Conservation (phyloP, 768 basidiomycete species). For the Naganishia antarctica region DNA sequence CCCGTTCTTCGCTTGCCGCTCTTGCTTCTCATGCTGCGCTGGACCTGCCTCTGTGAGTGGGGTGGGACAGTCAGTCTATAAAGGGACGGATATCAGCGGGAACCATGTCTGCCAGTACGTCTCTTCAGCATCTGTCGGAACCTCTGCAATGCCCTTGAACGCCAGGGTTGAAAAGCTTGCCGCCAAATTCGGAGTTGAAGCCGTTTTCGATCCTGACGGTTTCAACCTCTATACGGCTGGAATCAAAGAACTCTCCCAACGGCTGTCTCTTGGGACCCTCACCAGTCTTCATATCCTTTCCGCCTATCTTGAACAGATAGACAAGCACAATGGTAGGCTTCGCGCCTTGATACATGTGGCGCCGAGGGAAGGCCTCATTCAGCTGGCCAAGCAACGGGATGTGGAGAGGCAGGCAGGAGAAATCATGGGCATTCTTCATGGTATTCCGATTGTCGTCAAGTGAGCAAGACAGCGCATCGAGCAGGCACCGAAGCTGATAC, state of each 20-base stretch:
- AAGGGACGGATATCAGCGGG: no score
- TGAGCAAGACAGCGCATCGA: not conserved
- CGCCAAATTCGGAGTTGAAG: no score
- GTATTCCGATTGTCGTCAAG: conserved; percentile 19
- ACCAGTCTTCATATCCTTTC: conserved; percentile 7
- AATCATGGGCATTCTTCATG: not conserved
- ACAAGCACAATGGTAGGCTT: conserved; percentile 19
- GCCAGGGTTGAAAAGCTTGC: no score
- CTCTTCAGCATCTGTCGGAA: no score
- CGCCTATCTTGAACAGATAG: conserved; percentile 28
- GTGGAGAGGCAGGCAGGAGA: not conserved
- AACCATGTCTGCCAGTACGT: no score
- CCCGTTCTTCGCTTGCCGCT: no score
- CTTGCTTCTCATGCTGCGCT: no score
- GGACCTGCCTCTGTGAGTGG: no score
- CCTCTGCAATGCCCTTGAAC: no score
- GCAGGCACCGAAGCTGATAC: not conserved
- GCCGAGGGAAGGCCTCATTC: conserved; percentile 25
- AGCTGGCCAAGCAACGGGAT: conserved; percentile 24
- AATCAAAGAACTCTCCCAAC: not conserved
- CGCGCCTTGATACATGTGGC: conserved; percentile 27
- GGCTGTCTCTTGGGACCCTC: not conserved
- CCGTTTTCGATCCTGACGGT: no score
- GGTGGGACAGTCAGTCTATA: no score
- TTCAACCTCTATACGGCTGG: not conserved